Evolutionary conservation across 495 filamentous ascomycete species (phyloP).

Genomic region (Terfezia claveryi): DNA sequence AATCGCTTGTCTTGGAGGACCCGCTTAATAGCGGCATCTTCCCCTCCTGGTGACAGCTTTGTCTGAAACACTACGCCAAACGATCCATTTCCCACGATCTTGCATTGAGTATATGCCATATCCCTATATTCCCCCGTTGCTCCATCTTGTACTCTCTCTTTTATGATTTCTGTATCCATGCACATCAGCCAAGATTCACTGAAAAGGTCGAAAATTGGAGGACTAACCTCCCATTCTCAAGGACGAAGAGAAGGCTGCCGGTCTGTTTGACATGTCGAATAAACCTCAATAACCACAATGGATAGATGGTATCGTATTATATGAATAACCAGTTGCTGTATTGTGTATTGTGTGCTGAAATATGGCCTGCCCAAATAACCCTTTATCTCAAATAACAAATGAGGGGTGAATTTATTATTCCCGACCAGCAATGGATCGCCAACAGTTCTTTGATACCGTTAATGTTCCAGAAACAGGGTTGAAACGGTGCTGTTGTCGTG

Average conservation of each 20-base stretch:
- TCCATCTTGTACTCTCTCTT: conserved; percentile 97
- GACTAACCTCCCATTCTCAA: conserved; percentile 66
- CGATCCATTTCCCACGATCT: conserved; percentile 98
- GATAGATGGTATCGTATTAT: no score
- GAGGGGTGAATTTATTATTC: no score
- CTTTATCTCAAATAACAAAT: no score
- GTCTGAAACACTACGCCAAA: conserved; percentile 99
- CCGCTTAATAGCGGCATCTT: conserved; percentile 96
- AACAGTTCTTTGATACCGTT: background rate
- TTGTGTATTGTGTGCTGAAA: no score
- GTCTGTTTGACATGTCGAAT: conserved; percentile 28
- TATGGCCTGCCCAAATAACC: no score
- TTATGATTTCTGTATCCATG: conserved; percentile 59
- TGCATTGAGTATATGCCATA: conserved; percentile 96
- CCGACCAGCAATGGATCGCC: no score
- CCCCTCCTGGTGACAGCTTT: conserved; percentile 85
- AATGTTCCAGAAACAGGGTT: background rate
- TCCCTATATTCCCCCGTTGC: conserved; percentile 87
- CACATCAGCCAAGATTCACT: background rate
- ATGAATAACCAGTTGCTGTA: no score
- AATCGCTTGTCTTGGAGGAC: conserved; percentile 97
- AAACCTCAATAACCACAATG: no score
- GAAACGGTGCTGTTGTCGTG: background rate
- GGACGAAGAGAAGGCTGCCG: conserved; percentile 43
- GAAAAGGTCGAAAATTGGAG: background rate